Conservation (phyloP, 352 stramenopile genomes). For the Vaucheria bursata region DNA sequence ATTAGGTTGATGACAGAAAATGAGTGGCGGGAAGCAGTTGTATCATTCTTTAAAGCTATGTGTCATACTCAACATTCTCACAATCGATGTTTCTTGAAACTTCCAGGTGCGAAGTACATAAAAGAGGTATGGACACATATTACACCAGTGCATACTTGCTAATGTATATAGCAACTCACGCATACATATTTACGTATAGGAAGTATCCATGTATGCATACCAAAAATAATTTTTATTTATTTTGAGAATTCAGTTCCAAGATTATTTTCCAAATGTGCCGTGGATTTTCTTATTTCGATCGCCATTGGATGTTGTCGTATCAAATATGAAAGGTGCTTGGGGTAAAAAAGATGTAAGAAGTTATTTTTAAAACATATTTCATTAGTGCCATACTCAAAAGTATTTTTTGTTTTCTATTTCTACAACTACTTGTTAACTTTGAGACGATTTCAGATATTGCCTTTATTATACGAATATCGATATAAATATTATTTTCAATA, state of each 20-base stretch:
- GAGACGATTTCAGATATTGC: not conserved
- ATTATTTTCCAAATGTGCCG: constrained; percentile 24
- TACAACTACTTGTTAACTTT: not conserved
- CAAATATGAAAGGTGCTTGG: constrained; percentile 20
- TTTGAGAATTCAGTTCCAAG: constrained; percentile 32
- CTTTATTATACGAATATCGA: not conserved
- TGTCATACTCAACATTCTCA: constrained; percentile 22
- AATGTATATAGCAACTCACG: too few species aligned
- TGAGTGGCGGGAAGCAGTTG: too few species aligned
- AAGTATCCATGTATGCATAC: too few species aligned
- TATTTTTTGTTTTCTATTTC: not conserved
- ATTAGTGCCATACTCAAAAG: not conserved
- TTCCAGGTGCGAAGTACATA: constrained; percentile 43
- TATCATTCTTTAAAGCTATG: constrained; percentile 37
- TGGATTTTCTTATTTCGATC: constrained; percentile 46
- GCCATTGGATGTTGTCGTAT: constrained; percentile 42
- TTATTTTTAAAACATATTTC: not conserved
- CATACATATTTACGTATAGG: too few species aligned
- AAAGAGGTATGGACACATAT: too few species aligned
- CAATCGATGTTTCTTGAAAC: constrained; percentile 38
- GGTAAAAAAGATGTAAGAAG: constrained; percentile 10
- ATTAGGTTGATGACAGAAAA: too few species aligned
- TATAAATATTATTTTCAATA: not conserved
- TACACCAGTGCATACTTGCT: too few species aligned
- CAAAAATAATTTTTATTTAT: too few species aligned